Base-by-base conservation (phyloP, 2,329 filamentous ascomycete genomes). In the Myriosclerotinia duriaeana region DNA sequence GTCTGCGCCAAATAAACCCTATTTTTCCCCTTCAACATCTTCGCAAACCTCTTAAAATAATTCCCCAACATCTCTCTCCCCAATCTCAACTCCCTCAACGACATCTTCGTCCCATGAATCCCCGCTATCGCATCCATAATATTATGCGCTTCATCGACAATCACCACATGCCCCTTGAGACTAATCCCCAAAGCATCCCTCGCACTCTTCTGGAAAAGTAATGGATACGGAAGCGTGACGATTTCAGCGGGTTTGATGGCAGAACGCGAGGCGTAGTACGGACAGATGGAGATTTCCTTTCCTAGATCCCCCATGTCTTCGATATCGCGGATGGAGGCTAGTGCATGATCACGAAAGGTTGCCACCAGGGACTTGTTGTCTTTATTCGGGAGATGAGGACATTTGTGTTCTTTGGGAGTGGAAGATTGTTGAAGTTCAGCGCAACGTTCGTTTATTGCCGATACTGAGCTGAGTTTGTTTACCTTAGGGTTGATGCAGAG, bases 141-240 rank as follows among this genome's bases (percentile, higher is more conserved):
- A 75, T 99, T 99, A 76, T 99, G 95, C 0, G 95, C 95, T 80
- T 99, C 95, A 72, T 99, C 95, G 58, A 99, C 91, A 36, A 99
- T 90, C n/a, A 99, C 88, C 0, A 99, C 83, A 74, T 96, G 95
- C 6, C 88, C 87, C 72, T 96, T 93, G 11, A 99, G 79, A 34
- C 90, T 94, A 53, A 99, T 87, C 0, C 90, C 89, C 0, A 99
- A 82, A 0, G 95, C 93, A 68, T 98, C 93, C 59, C 95, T 84
- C 0, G 95, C 93, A 5, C 88, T 91, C 73, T 89, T 91, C 74
- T 98, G 95, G 3, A 99, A 81, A 0, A 99, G 83, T 8, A 99
- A 79, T 1, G 94, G 94, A 75, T 99, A 99, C 0, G 95, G 95
- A 22, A 99, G 80, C 0, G 94, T 97, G 36, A 99, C 84, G 64